Evolutionary conservation across 805 yeast genomes (phyloP).

Genomic region (Metschnikowia picachoensis): DNA sequence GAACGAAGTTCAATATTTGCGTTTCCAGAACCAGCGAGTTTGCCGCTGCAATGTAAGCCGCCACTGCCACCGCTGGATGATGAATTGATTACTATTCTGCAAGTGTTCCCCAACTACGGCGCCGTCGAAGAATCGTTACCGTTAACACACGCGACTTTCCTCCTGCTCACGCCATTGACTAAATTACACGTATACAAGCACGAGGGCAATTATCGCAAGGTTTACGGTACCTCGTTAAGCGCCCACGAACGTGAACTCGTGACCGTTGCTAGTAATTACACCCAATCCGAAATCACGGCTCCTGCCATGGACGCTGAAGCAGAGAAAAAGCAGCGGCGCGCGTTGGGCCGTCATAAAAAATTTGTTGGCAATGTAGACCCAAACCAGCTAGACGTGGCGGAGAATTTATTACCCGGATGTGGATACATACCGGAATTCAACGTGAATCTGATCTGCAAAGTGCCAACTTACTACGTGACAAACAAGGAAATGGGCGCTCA

Average conservation of each 20-base stretch:
- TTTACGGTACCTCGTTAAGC: constrained; percentile 25
- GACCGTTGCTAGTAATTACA: constrained; percentile 27
- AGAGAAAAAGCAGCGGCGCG: constrained; percentile 15
- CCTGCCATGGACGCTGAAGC: not conserved
- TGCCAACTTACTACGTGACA: constrained; percentile 39
- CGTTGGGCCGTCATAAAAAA: constrained; percentile 30
- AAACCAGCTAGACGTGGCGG: constrained; percentile 37
- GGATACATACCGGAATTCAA: constrained; percentile 42
- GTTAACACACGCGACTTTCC: constrained; percentile 33
- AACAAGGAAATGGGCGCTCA: constrained; percentile 24
- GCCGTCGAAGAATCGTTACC: constrained; percentile 25
- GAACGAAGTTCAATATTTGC: constrained; percentile 18
- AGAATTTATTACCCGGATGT: constrained; percentile 40
- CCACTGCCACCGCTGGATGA: constrained; percentile 16
- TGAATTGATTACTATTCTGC: constrained; percentile 33
- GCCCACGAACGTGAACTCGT: constrained; percentile 34
- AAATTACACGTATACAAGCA: constrained; percentile 37
- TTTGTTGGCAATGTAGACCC: constrained; percentile 34
- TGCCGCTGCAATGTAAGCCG: constrained; percentile 15
- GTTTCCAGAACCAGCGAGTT: not conserved
- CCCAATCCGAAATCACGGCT: constrained; percentile 1
- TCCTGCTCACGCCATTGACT: constrained; percentile 29
- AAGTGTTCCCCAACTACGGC: constrained; percentile 42
- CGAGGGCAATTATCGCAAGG: constrained; percentile 17
- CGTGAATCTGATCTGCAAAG: constrained; percentile 37